Percentiles rank a stretch among this genome's conserved stretches.
phyloP scores from a whole-genome alignment of 371 early-diverging fungal genomes.

The Mortierella sp. region DNA sequence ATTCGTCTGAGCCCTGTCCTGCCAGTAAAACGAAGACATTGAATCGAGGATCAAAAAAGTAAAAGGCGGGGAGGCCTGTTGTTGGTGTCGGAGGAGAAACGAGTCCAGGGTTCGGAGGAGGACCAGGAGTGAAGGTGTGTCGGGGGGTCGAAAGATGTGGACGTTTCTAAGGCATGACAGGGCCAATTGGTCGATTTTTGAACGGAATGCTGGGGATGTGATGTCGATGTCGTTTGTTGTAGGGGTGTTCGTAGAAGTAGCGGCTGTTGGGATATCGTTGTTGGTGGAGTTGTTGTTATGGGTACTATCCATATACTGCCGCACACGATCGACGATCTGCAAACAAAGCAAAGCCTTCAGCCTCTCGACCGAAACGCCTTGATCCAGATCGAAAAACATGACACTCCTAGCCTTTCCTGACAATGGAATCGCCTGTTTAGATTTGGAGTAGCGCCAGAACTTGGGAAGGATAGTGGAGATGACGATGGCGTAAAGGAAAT shows the following conservation, averaged over 20 bases:
- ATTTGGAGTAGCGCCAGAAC: conserved; percentile 39
- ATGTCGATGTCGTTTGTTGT: conserved; percentile 11
- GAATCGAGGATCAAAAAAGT: conserved; percentile 45
- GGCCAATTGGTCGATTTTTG: conserved; percentile 32
- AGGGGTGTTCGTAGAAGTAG: neutral
- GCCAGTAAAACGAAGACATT: conserved; percentile 47
- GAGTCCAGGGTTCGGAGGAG: conserved; percentile 39
- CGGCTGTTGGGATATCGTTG: neutral
- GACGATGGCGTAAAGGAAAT: conserved; percentile 47
- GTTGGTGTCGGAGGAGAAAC: conserved; percentile 16
- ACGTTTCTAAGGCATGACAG: conserved; percentile 37
- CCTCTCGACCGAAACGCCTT: conserved; percentile 30
- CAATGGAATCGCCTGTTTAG: conserved; percentile 16
- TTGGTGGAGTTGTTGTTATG: neutral
- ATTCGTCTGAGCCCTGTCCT: conserved; percentile 31
- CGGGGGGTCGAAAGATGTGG: conserved; percentile 48
- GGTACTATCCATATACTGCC: neutral
- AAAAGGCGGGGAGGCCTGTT: conserved; percentile 21
- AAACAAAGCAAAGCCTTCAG: conserved; percentile 22
- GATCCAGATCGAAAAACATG: conserved; percentile 42
- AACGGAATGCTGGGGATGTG: conserved; percentile 12
- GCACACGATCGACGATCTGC: conserved; percentile 13
- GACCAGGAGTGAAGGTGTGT: conserved; percentile 35
- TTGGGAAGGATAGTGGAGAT: conserved; percentile 43
- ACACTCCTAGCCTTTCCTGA: conserved; percentile 37